A percentile compares a stretch with the other conserved stretches of the same genome.
Evolutionary conservation across 2,329 filamentous ascomycete species (phyloP).

Genomic region (Pseudogymnoascus pannorum): DNA sequence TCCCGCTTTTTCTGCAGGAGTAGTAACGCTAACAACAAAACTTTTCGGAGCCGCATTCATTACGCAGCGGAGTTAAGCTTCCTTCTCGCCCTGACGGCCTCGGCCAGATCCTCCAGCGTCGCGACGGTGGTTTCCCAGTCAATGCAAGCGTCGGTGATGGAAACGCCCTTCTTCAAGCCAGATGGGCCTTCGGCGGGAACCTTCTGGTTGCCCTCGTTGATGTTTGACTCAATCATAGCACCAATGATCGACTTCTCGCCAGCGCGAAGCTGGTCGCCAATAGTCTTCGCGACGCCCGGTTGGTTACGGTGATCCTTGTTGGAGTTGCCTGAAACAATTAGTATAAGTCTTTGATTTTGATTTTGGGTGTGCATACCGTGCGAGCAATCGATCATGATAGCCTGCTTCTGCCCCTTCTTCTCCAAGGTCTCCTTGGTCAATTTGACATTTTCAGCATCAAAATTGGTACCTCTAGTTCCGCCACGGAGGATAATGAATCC

Average conservation of each 20-base stretch:
- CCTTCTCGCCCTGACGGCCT: constrained; percentile 71
- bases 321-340: constrained; percentile 64
- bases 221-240: constrained; percentile 98
- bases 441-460: constrained; percentile 76
- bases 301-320: constrained; percentile 97
- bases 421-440: constrained; percentile 68
- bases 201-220: constrained; percentile 86
- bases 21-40: constrained; percentile 8
- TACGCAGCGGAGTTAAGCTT: constrained; percentile 29
- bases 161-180: constrained; percentile 78
- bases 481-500: constrained; percentile 95
- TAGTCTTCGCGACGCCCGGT: constrained; percentile 76
- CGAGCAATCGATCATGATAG: constrained; percentile 98
- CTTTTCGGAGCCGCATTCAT: background rate
- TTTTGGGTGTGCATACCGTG: constrained; percentile 56
- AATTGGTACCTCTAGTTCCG: constrained; percentile 89
- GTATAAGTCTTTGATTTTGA: background rate
- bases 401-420: constrained; percentile 77
- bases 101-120: constrained; percentile 77
- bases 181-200: constrained; percentile 74
- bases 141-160: constrained; percentile 95
- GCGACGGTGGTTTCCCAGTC: constrained; percentile 79
- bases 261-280: constrained; percentile 78
- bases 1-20: background rate
- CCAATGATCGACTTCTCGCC: constrained; percentile 86